Base-by-base conservation (phyloP, 1,284 basidiomycete genomes). In the Puccinia brachypodii region DNA sequence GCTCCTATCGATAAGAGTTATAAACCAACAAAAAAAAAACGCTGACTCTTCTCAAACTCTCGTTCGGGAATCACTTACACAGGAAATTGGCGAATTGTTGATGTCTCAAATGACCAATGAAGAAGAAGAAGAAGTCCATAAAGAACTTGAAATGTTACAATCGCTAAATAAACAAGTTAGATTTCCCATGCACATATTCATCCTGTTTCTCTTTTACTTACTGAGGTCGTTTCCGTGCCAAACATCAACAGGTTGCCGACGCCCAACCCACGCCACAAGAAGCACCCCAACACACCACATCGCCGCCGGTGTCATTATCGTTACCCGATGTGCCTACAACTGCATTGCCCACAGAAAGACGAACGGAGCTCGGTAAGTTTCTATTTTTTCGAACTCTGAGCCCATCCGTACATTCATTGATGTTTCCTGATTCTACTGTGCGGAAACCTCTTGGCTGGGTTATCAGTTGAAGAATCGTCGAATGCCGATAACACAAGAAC, bases 101-200 rank as follows among this genome's bases (percentile, higher is more conserved):
- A 90, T 92, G 50, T 93, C 92, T 83, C 91, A 89, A 44, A 90
- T 99, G 84, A 92, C 92, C 0, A 86, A 92, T 4, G 95, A 96
- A 78, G 97, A 99, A 81, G 96, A 99, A 86, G 95, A 97, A 74
- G 92, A 91, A 13, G 96, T 99, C 0, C 93, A 96, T 85, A 88
- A 88, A 3, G 96, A 99, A 85, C 88, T 98, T 4, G 47, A 72
- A 33, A 28, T 53, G 1, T 36, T 72, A 33, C 28, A 72, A 36
- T 72, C 69, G 33, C 69, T 72, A 22, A 72, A 72, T 22, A 42
- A 53, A 36, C 28, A 33, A 33, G 69, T 72, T 3, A 56, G 50
- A 25, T 8, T 33, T 4, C 47, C 19, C 42, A 31, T 44, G 9
- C n/a, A 31, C 28, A 16, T 44, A 4, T 50, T 42, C n/a, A 16